Conservation (phyloP, 2,329 filamentous ascomycete genomes). For the Fusarium anthophilum region DNA sequence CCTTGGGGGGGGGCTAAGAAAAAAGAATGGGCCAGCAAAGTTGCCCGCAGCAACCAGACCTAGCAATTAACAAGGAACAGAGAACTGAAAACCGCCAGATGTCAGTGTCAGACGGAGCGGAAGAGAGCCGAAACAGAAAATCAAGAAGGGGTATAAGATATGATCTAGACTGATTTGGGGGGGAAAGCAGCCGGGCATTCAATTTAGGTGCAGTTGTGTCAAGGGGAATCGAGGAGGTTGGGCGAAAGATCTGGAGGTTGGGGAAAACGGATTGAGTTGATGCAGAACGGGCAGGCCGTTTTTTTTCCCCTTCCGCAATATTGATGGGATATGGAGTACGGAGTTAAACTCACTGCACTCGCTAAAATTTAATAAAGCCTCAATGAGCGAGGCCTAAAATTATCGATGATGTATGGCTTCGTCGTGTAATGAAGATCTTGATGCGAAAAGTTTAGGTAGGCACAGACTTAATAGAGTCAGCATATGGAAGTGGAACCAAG, state of each 20-base stretch:
- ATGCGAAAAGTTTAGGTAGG: not conserved
- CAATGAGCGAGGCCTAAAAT: not conserved
- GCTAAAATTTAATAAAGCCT: not conserved
- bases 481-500: constrained; percentile 1
- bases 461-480: not conserved
- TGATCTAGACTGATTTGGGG: constrained; percentile 10
- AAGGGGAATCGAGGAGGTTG: constrained; percentile 26
- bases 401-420: constrained; percentile 9
- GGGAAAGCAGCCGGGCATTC: constrained; percentile 3
- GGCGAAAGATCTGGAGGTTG: constrained; percentile 22
- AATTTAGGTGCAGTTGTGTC: constrained; percentile 26
- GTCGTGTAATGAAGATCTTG: not conserved
- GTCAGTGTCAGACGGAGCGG: constrained; percentile 19
- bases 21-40: constrained; percentile 36
- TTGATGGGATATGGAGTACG: not conserved
- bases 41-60: constrained; percentile 43
- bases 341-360: constrained; percentile 14
- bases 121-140: constrained; percentile 22
- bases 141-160: not conserved
- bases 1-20: constrained; percentile 16
- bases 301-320: not conserved
- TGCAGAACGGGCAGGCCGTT: constrained; percentile 26
- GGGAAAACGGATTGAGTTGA: constrained; percentile 19
- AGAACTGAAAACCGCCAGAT: not conserved
- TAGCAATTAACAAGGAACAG: constrained; percentile 15